Conservation (phyloP, 768 basidiomycete genomes). For the Lactifluus subvellereus region DNA sequence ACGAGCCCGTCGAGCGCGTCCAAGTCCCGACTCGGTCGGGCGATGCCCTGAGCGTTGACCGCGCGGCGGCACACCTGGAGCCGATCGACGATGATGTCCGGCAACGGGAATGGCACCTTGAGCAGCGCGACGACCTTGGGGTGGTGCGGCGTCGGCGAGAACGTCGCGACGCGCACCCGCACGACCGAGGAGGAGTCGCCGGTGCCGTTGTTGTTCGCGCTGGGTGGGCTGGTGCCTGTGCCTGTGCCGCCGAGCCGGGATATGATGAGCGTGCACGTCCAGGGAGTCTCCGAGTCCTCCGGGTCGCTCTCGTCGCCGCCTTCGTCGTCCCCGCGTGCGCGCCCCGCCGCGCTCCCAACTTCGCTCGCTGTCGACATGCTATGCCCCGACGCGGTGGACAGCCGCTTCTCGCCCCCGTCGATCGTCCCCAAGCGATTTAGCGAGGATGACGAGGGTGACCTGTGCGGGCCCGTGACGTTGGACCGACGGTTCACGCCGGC, state of each 20-base stretch:
- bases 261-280: constrained; percentile 81
- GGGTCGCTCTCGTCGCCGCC: constrained; percentile 80
- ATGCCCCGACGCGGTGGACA: constrained; percentile 15
- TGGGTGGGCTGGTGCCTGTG: constrained; percentile 12
- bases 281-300: constrained; percentile 94
- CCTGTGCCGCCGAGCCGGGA: constrained; percentile 36
- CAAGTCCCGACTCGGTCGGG: constrained; percentile 24
- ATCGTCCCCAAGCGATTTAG: not conserved
- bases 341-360: constrained; percentile 4
- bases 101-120: constrained; percentile 84
- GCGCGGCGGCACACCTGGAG: constrained; percentile 49
- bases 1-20: constrained; percentile 42
- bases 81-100: constrained; percentile 69
- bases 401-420: constrained; percentile 10
- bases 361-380: constrained; percentile 20
- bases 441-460: constrained; percentile 7
- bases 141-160: constrained; percentile 91
- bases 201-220: no score
- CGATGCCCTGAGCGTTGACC: constrained; percentile 33
- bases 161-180: constrained; percentile 68
- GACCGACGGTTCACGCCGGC: constrained; percentile 6
- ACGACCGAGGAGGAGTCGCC: constrained; percentile 15
- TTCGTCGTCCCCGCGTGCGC: constrained; percentile 36
- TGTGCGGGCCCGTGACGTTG: not conserved
- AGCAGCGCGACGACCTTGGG: constrained; percentile 90